phyloP scores from a whole-genome alignment of 495 filamentous ascomycete species.

The Talaromyces nanjingensis region DNA sequence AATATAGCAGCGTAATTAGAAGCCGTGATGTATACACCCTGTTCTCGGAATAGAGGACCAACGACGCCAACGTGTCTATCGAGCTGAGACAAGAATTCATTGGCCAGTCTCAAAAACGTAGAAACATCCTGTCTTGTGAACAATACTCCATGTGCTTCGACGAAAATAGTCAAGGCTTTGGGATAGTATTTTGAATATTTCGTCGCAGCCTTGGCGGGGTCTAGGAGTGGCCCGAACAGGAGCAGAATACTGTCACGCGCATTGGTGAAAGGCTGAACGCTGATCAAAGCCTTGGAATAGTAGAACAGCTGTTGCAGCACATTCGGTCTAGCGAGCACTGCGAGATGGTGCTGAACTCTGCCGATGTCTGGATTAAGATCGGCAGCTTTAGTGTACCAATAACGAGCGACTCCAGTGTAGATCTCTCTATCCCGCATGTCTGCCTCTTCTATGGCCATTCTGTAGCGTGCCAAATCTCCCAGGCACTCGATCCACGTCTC shows the following conservation, averaged over 20 bases:
- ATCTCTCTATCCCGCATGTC: slow-evolving; percentile 64
- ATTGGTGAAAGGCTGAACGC: slow-evolving; percentile 46
- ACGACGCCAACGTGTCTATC: slow-evolving; percentile 53
- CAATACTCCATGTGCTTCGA: slow-evolving; percentile 58
- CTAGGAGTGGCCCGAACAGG: slow-evolving; percentile 56
- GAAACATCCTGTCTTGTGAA: slow-evolving; percentile 49
- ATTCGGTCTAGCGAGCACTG: slow-evolving; percentile 71
- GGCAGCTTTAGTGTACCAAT: slow-evolving; percentile 77
- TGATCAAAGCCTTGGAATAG: slow-evolving; percentile 51
- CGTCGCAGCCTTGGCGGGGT: slow-evolving; percentile 13
- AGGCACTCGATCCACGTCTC: slow-evolving; percentile 91
- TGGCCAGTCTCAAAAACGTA: slow-evolving; percentile 36
- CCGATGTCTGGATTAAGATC: slow-evolving; percentile 65
- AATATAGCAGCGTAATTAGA: slow-evolving; percentile 49
- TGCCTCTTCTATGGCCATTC: slow-evolving; percentile 74
- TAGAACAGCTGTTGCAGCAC: slow-evolving; percentile 68
- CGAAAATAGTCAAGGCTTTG: slow-evolving; percentile 41
- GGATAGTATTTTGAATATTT: slow-evolving; percentile 29
- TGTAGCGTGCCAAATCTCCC: slow-evolving; percentile 65
- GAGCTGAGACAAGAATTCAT: slow-evolving; percentile 45
- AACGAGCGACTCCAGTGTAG: slow-evolving; percentile 69
- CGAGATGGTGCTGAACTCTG: slow-evolving; percentile 77
- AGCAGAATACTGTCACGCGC: slow-evolving; percentile 65
- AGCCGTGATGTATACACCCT: slow-evolving; percentile 48
- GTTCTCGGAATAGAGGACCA: slow-evolving; percentile 54